These are phyloP conservation scores for Ganoderma meredithae DNA, from an alignment of 1,284 basidiomycete species.

Conservation along the genomic window DNA sequence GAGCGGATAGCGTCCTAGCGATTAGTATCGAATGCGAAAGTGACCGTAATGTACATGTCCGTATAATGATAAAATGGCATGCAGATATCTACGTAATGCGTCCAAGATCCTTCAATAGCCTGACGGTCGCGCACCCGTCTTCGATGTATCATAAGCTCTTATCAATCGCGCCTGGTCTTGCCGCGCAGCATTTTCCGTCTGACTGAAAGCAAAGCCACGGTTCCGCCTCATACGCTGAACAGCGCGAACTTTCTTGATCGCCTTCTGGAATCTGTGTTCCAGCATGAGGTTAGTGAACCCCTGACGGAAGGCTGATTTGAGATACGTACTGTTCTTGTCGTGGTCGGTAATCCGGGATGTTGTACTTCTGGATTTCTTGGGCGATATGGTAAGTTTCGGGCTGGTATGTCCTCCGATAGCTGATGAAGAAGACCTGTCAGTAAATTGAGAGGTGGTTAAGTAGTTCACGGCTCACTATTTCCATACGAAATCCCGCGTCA, in stretches of 20 bases:
- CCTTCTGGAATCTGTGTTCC: constrained; percentile 84
- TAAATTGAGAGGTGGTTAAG: not conserved
- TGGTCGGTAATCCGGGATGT: constrained; percentile 96
- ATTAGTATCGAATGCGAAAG: constrained; percentile 32
- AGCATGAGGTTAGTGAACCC: not conserved
- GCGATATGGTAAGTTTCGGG: constrained; percentile 97
- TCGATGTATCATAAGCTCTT: constrained; percentile 90
- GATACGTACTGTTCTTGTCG: constrained; percentile 90
- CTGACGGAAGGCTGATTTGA: not conserved
- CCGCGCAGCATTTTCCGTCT: constrained; percentile 83
- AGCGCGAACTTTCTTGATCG: constrained; percentile 97
- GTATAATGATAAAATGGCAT: constrained; percentile 37
- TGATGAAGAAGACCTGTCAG: constrained; percentile 41
- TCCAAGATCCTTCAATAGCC: constrained; percentile 61
- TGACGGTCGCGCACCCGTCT: constrained; percentile 70
- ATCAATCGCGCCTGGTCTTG: constrained; percentile 91
- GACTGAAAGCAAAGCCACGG: constrained; percentile 95
- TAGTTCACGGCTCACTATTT: constrained; percentile 76
- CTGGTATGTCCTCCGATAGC: constrained; percentile 90
- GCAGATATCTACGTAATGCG: constrained; percentile 18
- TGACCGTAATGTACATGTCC: constrained; percentile 42
- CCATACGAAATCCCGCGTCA: constrained; percentile 94
- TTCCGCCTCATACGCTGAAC: constrained; percentile 94
- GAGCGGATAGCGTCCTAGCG: not conserved
- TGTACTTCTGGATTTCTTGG: constrained; percentile 97